Percentiles rank a stretch among this genome's conserved stretches.
phyloP scores from a whole-genome alignment of 345 rosid species.

The Nephelium lappaceum region DNA sequence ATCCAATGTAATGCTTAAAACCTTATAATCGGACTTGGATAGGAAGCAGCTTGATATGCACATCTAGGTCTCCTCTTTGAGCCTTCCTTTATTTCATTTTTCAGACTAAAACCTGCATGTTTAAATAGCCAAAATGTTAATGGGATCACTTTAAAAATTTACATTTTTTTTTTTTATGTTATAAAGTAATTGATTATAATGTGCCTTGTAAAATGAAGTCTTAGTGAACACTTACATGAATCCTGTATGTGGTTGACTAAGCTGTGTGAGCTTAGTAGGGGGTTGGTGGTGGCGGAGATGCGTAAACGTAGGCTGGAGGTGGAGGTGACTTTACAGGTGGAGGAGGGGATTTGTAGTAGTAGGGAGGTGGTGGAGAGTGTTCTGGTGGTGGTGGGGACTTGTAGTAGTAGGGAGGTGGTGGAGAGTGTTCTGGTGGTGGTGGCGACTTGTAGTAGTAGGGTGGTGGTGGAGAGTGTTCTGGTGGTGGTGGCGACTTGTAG shows the following conservation, averaged over 20 bases:
- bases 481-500: slow-evolving; percentile 38
- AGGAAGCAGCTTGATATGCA: slow-evolving; percentile 31
- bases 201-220: not conserved
- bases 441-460: slow-evolving; percentile 39
- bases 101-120: slow-evolving; percentile 56
- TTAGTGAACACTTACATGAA: slow-evolving; percentile 35
- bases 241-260: slow-evolving; percentile 16
- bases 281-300: slow-evolving; percentile 44
- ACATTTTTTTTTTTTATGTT: not conserved
- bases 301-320: slow-evolving; percentile 20
- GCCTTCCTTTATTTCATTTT: slow-evolving; percentile 69
- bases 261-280: slow-evolving; percentile 36
- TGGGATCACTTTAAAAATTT: not conserved
- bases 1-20: slow-evolving; percentile 26
- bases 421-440: slow-evolving; percentile 31
- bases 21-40: slow-evolving; percentile 40
- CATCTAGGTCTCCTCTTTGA: slow-evolving; percentile 38
- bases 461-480: slow-evolving; percentile 34
- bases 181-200: not conserved
- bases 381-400: too few relatives aligned
- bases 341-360: too few relatives aligned
- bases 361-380: too few relatives aligned
- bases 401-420: slow-evolving; percentile 42
- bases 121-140: not conserved
- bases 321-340: slow-evolving; percentile 19